Conservation (phyloP, 352 stramenopile species). For the Globisporangium splendens region DNA sequence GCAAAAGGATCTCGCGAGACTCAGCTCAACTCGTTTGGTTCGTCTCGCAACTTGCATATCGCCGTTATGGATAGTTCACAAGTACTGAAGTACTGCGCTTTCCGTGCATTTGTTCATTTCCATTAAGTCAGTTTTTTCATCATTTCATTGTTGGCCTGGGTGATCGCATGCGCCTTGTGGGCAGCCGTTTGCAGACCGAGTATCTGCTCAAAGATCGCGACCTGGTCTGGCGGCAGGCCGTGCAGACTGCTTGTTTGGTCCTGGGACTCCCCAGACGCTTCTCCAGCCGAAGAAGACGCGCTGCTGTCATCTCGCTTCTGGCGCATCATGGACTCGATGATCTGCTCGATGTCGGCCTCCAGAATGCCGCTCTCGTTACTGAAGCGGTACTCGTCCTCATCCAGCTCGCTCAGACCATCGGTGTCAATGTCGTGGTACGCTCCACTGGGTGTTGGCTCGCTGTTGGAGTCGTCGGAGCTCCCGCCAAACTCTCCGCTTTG, state of each 20-base stretch:
- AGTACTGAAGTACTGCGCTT: no score
- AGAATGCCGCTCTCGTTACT: conserved; percentile 11
- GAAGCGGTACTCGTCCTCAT: conserved; percentile 9
- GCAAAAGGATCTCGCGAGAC: no score
- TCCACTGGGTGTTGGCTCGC: not conserved
- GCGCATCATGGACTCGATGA: conserved; percentile 10
- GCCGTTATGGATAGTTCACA: no score
- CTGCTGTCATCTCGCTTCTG: not conserved
- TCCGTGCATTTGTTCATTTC: no score
- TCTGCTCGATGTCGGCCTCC: conserved; percentile 14
- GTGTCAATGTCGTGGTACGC: not conserved
- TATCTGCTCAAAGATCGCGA: conserved; percentile 26
- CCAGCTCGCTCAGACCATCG: conserved; percentile 9
- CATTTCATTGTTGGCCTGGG: conserved; percentile 40
- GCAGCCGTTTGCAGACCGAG: conserved; percentile 32
- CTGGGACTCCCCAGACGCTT: not conserved
- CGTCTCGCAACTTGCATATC: no score
- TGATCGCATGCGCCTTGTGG: conserved; percentile 37
- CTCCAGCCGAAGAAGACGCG: not conserved
- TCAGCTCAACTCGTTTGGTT: no score
- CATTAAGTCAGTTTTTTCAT: conserved; percentile 22
- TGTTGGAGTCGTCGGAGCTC: conserved; percentile 2
- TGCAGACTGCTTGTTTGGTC: no score
- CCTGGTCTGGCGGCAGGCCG: conserved; percentile 9
- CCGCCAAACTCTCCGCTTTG: not conserved